These are phyloP conservation scores for Xanthoceras sorbifolium DNA, from an alignment of 345 rosid genomes.

Conservation along the genomic window DNA sequence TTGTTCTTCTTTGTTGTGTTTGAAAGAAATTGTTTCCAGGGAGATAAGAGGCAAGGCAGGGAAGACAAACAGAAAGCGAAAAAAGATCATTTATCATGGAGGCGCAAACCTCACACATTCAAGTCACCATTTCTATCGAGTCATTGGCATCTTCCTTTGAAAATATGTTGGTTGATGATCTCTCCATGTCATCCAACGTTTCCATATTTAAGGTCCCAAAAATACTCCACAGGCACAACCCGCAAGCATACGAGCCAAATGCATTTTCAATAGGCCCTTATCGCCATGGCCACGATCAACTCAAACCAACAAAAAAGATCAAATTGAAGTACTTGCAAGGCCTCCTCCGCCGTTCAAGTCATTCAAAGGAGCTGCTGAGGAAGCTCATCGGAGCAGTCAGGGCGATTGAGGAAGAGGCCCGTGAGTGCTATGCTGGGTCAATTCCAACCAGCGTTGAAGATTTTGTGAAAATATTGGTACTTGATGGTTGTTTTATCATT, in stretches of 20 bases:
- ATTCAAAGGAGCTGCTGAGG: background rate
- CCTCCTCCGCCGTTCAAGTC: constrained; percentile 17
- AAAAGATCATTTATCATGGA: background rate
- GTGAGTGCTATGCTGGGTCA: constrained; percentile 24
- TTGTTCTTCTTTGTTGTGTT: background rate
- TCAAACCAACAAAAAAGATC: constrained; percentile 14
- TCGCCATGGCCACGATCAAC: background rate
- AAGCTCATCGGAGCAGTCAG: background rate
- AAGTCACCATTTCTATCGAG: constrained; percentile 3
- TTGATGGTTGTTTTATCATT: constrained; percentile 29
- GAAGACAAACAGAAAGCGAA: background rate
- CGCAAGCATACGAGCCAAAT: constrained; percentile 28
- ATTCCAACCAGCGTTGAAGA: background rate
- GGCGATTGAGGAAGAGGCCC: background rate
- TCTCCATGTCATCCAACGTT: constrained; percentile 4
- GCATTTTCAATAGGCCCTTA: constrained; percentile 38
- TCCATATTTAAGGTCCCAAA: constrained; percentile 31
- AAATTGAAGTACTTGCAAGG: constrained; percentile 28
- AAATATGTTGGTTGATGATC: constrained; percentile 13
- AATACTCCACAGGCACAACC: constrained; percentile 24
- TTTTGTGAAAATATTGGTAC: constrained; percentile 18
- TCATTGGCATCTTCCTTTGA: constrained; percentile 14
- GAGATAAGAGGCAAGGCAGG: background rate
- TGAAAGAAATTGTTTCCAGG: background rate
- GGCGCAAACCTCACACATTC: too few relatives aligned